Conservation (phyloP, 805 yeast genomes). For the Teunomyces aglyptinius region DNA sequence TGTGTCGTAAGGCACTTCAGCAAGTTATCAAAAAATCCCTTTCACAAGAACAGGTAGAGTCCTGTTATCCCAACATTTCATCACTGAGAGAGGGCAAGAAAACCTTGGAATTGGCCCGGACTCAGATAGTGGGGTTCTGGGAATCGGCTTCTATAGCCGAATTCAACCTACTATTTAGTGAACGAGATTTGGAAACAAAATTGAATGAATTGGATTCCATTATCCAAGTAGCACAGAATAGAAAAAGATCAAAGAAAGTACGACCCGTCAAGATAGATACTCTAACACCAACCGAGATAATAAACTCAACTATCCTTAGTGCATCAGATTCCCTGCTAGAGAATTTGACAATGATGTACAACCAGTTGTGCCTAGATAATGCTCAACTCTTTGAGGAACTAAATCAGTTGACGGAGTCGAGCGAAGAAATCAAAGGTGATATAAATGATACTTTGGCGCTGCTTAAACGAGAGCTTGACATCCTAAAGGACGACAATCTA, state of each 20-base stretch:
- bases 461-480: constrained; percentile 18
- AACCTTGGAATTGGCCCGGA: constrained; percentile 46
- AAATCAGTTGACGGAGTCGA: constrained; percentile 16
- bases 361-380: constrained; percentile 37
- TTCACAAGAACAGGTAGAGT: constrained; percentile 47
- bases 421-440: constrained; percentile 19
- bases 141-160: constrained; percentile 47
- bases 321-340: constrained; percentile 22
- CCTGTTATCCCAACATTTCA: constrained; percentile 56
- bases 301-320: constrained; percentile 27
- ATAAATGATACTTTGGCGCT: constrained; percentile 20
- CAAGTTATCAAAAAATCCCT: constrained; percentile 50
- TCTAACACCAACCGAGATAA: constrained; percentile 29
- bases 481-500: constrained; percentile 8
- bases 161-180: constrained; percentile 52
- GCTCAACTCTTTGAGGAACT: constrained; percentile 24
- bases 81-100: constrained; percentile 44
- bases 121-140: constrained; percentile 55
- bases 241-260: constrained; percentile 15
- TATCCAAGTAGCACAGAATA: constrained; percentile 38
- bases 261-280: constrained; percentile 21
- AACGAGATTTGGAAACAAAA: constrained; percentile 42
- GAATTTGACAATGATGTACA: constrained; percentile 32
- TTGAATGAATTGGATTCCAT: constrained; percentile 49
- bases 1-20: constrained; percentile 52